Base-by-base conservation (phyloP, 768 basidiomycete species). In the Lactifluus echinatus region DNA sequence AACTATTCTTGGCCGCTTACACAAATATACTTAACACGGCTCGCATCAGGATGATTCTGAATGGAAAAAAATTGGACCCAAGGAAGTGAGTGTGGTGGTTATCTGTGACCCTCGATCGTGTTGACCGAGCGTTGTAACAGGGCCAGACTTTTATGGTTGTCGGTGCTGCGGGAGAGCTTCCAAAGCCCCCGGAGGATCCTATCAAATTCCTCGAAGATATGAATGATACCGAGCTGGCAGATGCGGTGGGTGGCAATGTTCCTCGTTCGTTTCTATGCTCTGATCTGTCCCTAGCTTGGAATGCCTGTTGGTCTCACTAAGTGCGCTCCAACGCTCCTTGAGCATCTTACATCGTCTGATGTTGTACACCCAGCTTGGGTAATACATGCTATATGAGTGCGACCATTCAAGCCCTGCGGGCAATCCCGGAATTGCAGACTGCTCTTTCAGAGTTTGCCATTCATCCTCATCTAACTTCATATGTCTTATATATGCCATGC, bases 381-480 rank as follows among this genome's bases (percentile, higher is more conserved):
- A 97, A 97, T 68, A 97, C 94, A 0, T 97, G 95, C 66, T 99
- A 99, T 73, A 92, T 97, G 87, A 98, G 95, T 68, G 84, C 96
- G 1, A 92, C 90, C 2, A 75, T 98, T 1, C 96, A 99, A 74
- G 85, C 89, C n/a, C 79, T 99, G 60, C 87, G 92, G 23, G 84
- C 89, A 3, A 86, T 99, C 49, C 93, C 94, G 2, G 93, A 96
- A 64, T 79, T 99, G 4, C 85, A 88, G 66, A 68, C 76, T 1
- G 88, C 90, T 0, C 76, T 97, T 21, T 70, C 70, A 65, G 71
- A 72, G 81, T 87, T 67, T 62, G 80, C 33, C n/a, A 70, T 24
- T n/a, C 28, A 23, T n/a, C 40, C 33, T 43, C 47, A 24, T 24
- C 29, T 37, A 17, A 29, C 15, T 45, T 6, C 23, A 4, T 4